Percentiles rank a stretch among this genome's conserved stretches.
Conservation (phyloP, 495 filamentous ascomycete species). For the Jackrogersella multiformis region DNA sequence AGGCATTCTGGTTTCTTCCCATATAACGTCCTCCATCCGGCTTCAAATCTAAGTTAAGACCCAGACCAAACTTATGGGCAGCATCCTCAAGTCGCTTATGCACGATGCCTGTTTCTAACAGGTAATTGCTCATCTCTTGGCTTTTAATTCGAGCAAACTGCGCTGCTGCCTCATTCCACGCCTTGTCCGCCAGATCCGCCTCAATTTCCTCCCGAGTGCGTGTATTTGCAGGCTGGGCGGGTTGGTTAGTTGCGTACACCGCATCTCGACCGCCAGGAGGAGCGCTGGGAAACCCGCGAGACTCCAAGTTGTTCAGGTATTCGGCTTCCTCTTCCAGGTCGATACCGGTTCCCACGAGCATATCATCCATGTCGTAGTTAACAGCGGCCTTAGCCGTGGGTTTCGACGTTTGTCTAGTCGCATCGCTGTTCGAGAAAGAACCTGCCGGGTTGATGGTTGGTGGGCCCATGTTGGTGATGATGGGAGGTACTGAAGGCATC, state of each 20-base stretch:
- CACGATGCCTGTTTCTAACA: slow-evolving; percentile 53
- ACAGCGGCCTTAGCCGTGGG: slow-evolving; percentile 72
- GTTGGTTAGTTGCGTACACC: slow-evolving; percentile 69
- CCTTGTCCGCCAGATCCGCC: slow-evolving; percentile 54
- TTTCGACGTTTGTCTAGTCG: slow-evolving; percentile 57
- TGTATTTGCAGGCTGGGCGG: slow-evolving; percentile 56
- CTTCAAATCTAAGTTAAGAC: slow-evolving; percentile 61
- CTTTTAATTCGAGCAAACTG: slow-evolving; percentile 53
- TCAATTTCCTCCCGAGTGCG: slow-evolving; percentile 62
- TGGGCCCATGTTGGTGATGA: slow-evolving; percentile 74
- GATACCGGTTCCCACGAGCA: slow-evolving; percentile 79
- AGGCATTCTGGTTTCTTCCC: slow-evolving; percentile 53
- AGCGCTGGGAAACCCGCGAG: slow-evolving; percentile 59
- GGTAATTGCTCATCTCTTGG: slow-evolving; percentile 56
- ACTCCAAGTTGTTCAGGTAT: slow-evolving; percentile 65
- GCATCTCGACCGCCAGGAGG: slow-evolving; percentile 56
- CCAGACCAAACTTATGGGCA: slow-evolving; percentile 65
- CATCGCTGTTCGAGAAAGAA: slow-evolving; percentile 32
- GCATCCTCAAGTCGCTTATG: slow-evolving; percentile 65
- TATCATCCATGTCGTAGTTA: slow-evolving; percentile 74
- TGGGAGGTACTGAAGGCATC: slow-evolving; percentile 36
- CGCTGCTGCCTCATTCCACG: slow-evolving; percentile 58
- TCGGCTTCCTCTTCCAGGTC: slow-evolving; percentile 86
- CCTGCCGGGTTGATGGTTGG: slow-evolving; percentile 53
- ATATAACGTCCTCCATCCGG: slow-evolving; percentile 49